These are phyloP conservation scores for Acanthamoeba divionensis DNA, from an alignment of 208 protist genomes.

Conservation along the genomic window DNA sequence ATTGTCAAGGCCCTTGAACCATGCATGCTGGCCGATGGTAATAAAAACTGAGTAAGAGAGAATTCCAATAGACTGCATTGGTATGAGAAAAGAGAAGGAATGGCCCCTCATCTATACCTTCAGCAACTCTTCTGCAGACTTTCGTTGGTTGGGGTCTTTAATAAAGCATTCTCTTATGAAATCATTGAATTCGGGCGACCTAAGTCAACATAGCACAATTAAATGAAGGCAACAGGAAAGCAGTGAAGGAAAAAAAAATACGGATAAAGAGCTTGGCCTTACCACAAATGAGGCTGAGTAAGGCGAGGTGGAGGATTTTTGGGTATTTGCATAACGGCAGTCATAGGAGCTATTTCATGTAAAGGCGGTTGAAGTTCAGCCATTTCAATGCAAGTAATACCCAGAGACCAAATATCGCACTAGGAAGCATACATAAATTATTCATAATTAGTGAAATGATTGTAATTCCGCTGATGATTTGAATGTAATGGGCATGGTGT, in stretches of 20 bases:
- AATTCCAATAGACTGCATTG: not conserved
- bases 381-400: slow-evolving; percentile 95
- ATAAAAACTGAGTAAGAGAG: not conserved
- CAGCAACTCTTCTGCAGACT: slow-evolving; percentile 16
- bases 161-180: slow-evolving; percentile 37
- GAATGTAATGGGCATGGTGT: not conserved
- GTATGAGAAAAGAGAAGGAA: not conserved
- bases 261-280: no score
- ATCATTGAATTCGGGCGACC: slow-evolving; percentile 29
- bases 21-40: not conserved
- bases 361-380: slow-evolving; percentile 91
- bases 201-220: not conserved
- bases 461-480: not conserved
- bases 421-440: not conserved
- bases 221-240: no score
- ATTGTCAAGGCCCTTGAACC: not conserved
- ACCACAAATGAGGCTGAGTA: not conserved
- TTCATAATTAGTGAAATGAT: not conserved
- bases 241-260: no score
- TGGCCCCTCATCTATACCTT: not conserved
- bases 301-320: slow-evolving; percentile 65
- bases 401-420: slow-evolving; percentile 94
- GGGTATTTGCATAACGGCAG: slow-evolving; percentile 77
- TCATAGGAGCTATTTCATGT: slow-evolving; percentile 85
- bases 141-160: slow-evolving; percentile 24